A percentile compares a stretch with the other conserved stretches of the same genome.
Evolutionary conservation across 495 filamentous ascomycete genomes (phyloP).

Genomic region (Lentithecium fluviatile): DNA sequence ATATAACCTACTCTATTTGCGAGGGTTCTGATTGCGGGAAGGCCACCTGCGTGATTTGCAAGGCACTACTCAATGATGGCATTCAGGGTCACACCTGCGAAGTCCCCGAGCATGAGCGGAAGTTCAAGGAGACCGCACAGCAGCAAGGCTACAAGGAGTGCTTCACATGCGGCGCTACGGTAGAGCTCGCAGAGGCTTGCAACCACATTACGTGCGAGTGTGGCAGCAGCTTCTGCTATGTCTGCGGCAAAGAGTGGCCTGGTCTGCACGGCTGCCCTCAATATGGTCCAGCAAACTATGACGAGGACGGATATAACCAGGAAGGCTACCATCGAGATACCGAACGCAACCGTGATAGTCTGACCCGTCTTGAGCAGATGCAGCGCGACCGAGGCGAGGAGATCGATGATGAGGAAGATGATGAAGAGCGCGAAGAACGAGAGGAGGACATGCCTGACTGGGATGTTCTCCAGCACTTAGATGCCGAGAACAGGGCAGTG

Average conservation of each 20-base stretch:
- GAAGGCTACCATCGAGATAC: conserved; percentile 34
- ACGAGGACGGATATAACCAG: conserved; percentile 34
- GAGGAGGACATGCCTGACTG: background rate
- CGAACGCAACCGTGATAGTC: conserved; percentile 24
- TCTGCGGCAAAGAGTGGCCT: conserved; percentile 31
- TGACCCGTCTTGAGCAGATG: conserved; percentile 1
- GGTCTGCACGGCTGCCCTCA: conserved; percentile 30
- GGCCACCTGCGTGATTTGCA: conserved; percentile 20
- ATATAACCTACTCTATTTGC: conserved; percentile 16
- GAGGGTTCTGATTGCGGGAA: background rate
- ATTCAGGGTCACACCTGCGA: conserved; percentile 14
- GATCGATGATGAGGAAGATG: conserved; percentile 10
- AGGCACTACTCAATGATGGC: background rate
- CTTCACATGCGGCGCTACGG: conserved; percentile 14
- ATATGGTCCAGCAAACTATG: conserved; percentile 30
- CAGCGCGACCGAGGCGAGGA: background rate
- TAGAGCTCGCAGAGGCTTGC: conserved; percentile 33
- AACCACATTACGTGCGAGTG: conserved; percentile 34
- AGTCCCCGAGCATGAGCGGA: conserved; percentile 14
- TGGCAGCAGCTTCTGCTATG: conserved; percentile 32
- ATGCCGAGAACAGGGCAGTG: background rate
- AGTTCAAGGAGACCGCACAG: conserved; percentile 21
- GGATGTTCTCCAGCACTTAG: background rate
- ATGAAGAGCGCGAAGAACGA: conserved; percentile 2
- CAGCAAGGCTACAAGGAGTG: conserved; percentile 31